Conservation (phyloP, 106 monocot genomes). For the Platanthera guangdongensis region DNA sequence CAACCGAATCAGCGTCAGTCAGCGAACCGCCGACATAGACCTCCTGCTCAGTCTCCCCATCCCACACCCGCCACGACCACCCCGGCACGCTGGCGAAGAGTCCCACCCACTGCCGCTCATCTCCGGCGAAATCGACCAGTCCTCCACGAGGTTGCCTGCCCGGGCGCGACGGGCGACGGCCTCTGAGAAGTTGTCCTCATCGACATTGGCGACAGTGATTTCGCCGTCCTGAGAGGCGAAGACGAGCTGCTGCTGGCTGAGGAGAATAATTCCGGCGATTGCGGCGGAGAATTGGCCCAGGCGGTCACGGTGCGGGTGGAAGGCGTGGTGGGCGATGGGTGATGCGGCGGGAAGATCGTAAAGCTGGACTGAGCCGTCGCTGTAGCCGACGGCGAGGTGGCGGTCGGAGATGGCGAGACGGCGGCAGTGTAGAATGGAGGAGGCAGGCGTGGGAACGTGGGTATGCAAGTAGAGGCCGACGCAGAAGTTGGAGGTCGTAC, state of each 20-base stretch:
- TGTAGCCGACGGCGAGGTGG: conserved; percentile 40
- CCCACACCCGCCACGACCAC: conserved; percentile 46
- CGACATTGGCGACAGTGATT: conserved; percentile 1
- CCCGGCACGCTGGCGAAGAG: conserved; percentile 59
- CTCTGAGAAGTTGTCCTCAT: conserved; percentile 17
- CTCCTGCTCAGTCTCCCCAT: conserved; percentile 24
- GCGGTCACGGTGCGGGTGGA: conserved; percentile 25
- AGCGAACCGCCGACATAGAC: conserved; percentile 32
- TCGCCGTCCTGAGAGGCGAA: conserved; percentile 39
- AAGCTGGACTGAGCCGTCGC: conserved; percentile 39
- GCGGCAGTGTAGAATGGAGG: conserved; percentile 10
- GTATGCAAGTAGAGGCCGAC: conserved; percentile 13
- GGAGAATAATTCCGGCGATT: conserved; percentile 35
- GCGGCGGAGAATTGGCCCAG: conserved; percentile 43
- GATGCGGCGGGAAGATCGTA: conserved; percentile 25
- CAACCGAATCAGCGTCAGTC: conserved; percentile 31
- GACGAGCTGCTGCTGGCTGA: conserved; percentile 15
- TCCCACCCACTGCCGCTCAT: conserved; percentile 40
- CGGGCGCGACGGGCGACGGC: conserved; percentile 12
- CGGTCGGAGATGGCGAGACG: conserved; percentile 39
- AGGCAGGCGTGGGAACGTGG: conserved; percentile 5
- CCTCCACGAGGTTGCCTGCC: conserved; percentile 34
- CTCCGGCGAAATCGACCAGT: conserved; percentile 37
- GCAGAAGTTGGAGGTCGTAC: conserved; percentile 34
- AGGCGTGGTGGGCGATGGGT: conserved; percentile 16